Evolutionary conservation across 1,284 basidiomycete species (phyloP).

Genomic region (Thecaphora frezii): DNA sequence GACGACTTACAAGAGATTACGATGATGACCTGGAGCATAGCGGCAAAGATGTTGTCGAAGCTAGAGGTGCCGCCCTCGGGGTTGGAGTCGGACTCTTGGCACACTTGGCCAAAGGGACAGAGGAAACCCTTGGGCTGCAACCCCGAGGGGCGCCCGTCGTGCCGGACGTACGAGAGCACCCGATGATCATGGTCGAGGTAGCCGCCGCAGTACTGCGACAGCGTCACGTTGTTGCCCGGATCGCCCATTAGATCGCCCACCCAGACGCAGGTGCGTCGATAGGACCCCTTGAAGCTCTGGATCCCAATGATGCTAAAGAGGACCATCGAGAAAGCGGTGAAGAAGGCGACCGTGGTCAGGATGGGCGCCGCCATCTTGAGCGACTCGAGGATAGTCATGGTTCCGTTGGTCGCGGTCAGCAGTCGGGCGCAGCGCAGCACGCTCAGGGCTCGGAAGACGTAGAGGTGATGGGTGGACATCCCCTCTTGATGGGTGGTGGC

Average conservation of each 20-base stretch:
- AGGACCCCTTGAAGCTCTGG: constrained; percentile 56
- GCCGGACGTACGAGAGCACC: constrained; percentile 16
- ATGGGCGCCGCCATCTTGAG: constrained; percentile 87
- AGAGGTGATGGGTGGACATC: constrained; percentile 70
- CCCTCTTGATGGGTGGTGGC: constrained; percentile 71
- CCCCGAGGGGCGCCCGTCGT: constrained; percentile 20
- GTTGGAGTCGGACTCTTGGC: constrained; percentile 63
- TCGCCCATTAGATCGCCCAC: constrained; percentile 41
- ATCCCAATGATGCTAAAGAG: constrained; percentile 70
- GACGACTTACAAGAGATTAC: constrained; percentile 72
- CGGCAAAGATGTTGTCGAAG: constrained; percentile 86
- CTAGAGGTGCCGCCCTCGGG: constrained; percentile 72
- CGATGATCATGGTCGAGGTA: constrained; percentile 21
- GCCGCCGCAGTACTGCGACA: constrained; percentile 53
- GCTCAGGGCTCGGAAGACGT: constrained; percentile 84
- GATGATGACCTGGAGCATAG: constrained; percentile 81
- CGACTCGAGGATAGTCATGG: constrained; percentile 88
- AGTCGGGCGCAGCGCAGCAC: constrained; percentile 82
- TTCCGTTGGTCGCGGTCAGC: constrained; percentile 85
- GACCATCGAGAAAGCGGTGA: constrained; percentile 84
- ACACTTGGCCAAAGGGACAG: constrained; percentile 57
- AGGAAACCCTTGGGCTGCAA: constrained; percentile 51
- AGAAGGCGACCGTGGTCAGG: constrained; percentile 83
- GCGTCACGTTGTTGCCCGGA: constrained; percentile 41
- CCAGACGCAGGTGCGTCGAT: constrained; percentile 55